Evolutionary conservation across 2,329 filamentous ascomycete species (phyloP).

Genomic region (Chaetomiaceae sp.): DNA sequence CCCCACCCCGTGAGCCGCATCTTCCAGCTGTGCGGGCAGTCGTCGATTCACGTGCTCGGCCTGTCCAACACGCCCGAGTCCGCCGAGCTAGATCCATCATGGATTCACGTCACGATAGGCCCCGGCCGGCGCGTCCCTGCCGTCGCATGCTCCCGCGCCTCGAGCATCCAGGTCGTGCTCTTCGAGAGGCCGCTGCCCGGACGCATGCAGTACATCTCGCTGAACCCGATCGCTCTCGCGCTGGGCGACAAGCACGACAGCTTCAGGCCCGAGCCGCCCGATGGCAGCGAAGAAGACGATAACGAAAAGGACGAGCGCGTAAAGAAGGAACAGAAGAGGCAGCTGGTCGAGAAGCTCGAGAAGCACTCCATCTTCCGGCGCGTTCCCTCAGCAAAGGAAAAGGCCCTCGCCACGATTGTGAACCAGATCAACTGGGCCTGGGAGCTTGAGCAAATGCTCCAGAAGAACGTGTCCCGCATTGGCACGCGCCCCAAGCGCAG

Average conservation of each 20-base stretch:
- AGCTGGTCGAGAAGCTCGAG: slow-evolving; percentile 78
- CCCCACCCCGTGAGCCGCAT: slow-evolving; percentile 74
- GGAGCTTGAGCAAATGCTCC: slow-evolving; percentile 78
- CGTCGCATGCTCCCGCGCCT: slow-evolving; percentile 64
- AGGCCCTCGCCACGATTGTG: slow-evolving; percentile 71
- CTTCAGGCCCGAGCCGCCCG: slow-evolving; percentile 31
- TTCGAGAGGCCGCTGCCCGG: slow-evolving; percentile 81
- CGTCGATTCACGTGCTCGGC: slow-evolving; percentile 79
- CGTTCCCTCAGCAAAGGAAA: slow-evolving; percentile 73
- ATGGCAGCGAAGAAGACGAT: slow-evolving; percentile 65
- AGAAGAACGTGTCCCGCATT: slow-evolving; percentile 83
- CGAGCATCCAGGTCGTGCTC: slow-evolving; percentile 78
- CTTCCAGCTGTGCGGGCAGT: slow-evolving; percentile 75
- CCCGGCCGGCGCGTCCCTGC: slow-evolving; percentile 53
- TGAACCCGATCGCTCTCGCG: slow-evolving; percentile 81
- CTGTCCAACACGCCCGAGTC: slow-evolving; percentile 60
- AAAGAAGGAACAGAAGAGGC: slow-evolving; percentile 53
- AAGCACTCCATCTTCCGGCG: slow-evolving; percentile 79
- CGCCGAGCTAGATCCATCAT: slow-evolving; percentile 58
- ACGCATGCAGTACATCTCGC: slow-evolving; percentile 93
- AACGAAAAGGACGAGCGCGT: slow-evolving; percentile 55
- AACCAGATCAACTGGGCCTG: slow-evolving; percentile 95
- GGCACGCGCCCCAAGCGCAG: slow-evolving; percentile 74
- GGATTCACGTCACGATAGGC: slow-evolving; percentile 57
- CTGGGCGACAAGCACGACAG: slow-evolving; percentile 61